Evolutionary conservation across 352 stramenopile genomes (phyloP).

Genomic region (Phytophthora sp.): DNA sequence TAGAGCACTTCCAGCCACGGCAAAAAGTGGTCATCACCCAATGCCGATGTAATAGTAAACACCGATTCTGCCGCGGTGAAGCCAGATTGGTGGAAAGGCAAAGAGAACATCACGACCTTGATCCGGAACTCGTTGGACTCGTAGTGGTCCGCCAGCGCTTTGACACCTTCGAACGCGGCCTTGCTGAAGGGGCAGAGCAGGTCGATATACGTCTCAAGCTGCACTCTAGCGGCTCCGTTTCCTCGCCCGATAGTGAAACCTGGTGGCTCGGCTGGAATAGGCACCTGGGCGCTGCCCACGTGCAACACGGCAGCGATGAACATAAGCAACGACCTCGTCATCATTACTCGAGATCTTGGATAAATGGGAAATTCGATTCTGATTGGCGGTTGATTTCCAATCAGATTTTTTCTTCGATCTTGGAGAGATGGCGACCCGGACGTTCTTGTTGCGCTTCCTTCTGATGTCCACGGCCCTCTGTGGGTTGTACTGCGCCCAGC

Average conservation of each 20-base stretch:
- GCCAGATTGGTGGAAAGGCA: constrained; percentile 82
- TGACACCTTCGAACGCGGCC: constrained; percentile 67
- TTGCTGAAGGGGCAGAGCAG: constrained; percentile 82
- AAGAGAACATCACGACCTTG: constrained; percentile 74
- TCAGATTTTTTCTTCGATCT: too few species aligned
- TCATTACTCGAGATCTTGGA: too few species aligned
- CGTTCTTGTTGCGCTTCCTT: constrained; percentile 23
- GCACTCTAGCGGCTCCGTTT: constrained; percentile 59
- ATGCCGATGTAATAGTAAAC: constrained; percentile 66
- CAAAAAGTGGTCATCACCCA: constrained; percentile 65
- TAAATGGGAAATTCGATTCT: too few species aligned
- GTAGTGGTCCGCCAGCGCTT: constrained; percentile 66
- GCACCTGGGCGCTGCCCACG: too few species aligned
- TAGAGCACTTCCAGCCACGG: constrained; percentile 84
- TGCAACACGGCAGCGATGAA: too few species aligned
- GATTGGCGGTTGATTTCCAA: too few species aligned
- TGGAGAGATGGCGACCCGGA: too few species aligned
- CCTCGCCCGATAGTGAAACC: constrained; percentile 70
- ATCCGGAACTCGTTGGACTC: constrained; percentile 62
- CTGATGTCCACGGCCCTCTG: constrained; percentile 11
- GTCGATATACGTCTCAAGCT: constrained; percentile 88
- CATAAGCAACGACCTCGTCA: too few species aligned
- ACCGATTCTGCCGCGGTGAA: constrained; percentile 68
- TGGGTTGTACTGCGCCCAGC: too few species aligned
- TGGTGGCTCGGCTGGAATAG: too few species aligned